phyloP scores from a whole-genome alignment of 345 rosid genomes.

The Salix exigua region DNA sequence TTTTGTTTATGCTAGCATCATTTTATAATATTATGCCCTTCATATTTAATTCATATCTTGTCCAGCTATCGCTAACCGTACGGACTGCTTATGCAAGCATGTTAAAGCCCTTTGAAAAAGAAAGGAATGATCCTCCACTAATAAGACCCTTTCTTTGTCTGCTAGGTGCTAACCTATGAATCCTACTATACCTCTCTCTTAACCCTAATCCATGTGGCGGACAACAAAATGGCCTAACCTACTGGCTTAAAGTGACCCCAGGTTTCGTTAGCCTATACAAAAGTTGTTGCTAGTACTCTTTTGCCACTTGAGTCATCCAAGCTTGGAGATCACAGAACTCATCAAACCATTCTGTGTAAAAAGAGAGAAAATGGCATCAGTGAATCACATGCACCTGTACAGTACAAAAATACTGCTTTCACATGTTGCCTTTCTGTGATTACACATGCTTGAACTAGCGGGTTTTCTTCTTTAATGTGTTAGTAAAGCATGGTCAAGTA shows the following conservation, averaged over 20 bases:
- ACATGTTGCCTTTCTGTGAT: conserved; percentile 22
- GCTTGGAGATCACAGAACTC: conserved; percentile 18
- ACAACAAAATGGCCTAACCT: conserved; percentile 29
- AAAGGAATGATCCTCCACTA: conserved; percentile 48
- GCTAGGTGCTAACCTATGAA: conserved; percentile 30
- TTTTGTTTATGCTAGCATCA: neutral
- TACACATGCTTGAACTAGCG: conserved; percentile 17
- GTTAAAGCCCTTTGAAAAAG: conserved; percentile 18
- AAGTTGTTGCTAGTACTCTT: conserved; percentile 14
- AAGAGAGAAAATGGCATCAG: conserved; percentile 5
- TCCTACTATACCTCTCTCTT: neutral
- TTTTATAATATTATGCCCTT: neutral
- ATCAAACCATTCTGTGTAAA: conserved; percentile 13
- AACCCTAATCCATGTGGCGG: conserved; percentile 27
- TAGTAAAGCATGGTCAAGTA: neutral
- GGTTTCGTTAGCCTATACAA: conserved; percentile 1
- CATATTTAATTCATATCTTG: neutral
- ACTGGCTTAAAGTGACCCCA: conserved; percentile 18
- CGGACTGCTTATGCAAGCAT: conserved; percentile 18
- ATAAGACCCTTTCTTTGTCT: conserved; percentile 33
- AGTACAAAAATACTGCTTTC: conserved; percentile 6
- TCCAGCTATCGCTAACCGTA: conserved; percentile 13
- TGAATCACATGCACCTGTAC: conserved; percentile 1
- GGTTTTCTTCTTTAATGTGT: neutral
- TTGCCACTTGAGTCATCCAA: conserved; percentile 16